Evolutionary conservation across 495 filamentous ascomycete genomes (phyloP).

Genomic region (Penicillium coprophilum): DNA sequence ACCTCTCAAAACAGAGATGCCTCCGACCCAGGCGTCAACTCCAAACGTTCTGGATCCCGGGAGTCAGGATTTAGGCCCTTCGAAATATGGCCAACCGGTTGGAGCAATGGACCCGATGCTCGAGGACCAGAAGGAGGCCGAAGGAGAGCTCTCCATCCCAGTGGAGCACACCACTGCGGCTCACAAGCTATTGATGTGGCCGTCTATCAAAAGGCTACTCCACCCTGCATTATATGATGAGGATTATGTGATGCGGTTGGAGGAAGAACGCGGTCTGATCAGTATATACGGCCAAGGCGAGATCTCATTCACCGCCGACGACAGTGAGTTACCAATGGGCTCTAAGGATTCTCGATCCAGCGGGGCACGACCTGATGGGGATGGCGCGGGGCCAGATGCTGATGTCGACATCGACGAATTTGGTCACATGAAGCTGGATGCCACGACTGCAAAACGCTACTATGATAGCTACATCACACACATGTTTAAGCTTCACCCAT

Average conservation of each 20-base stretch:
- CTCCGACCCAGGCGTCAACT: not conserved
- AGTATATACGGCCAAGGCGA: constrained; percentile 79
- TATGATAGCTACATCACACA: constrained; percentile 71
- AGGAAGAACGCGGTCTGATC: constrained; percentile 73
- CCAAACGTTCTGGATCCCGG: not conserved
- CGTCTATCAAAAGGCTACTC: constrained; percentile 59
- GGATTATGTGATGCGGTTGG: constrained; percentile 71
- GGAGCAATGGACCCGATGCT: constrained; percentile 3
- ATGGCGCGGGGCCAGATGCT: constrained; percentile 16
- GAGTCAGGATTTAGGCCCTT: not conserved
- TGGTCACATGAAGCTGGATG: constrained; percentile 64
- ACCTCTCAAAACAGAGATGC: not conserved
- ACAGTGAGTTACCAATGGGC: constrained; percentile 24
- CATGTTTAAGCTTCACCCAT: constrained; percentile 88
- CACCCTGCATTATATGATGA: constrained; percentile 46
- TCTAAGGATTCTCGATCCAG: constrained; percentile 5
- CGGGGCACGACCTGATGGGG: constrained; percentile 3
- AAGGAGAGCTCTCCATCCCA: constrained; percentile 64
- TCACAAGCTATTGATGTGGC: constrained; percentile 72
- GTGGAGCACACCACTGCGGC: constrained; percentile 80
- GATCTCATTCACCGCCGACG: constrained; percentile 53
- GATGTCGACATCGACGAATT: constrained; percentile 56
- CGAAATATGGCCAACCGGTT: constrained; percentile 8
- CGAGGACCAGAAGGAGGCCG: constrained; percentile 27
- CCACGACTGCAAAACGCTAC: constrained; percentile 59